phyloP scores from a whole-genome alignment of 129 eudicot genomes.

The Artemisia argyi region DNA sequence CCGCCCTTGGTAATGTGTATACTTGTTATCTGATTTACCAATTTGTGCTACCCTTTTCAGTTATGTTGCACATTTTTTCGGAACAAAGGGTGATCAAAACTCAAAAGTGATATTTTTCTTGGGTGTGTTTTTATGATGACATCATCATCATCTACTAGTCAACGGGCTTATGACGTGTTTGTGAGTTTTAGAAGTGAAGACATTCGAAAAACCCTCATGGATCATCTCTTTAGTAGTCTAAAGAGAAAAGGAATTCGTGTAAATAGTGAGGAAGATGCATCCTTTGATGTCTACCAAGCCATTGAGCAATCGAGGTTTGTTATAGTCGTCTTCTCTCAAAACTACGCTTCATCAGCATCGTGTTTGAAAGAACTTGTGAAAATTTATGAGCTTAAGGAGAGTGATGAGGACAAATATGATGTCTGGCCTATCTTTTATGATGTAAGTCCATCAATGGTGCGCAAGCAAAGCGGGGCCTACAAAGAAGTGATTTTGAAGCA shows the following conservation, averaged over 20 bases:
- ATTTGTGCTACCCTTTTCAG: too few relatives aligned
- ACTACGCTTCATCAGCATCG: slow-evolving; percentile 36
- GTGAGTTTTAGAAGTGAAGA: slow-evolving; percentile 37
- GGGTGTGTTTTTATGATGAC: not conserved
- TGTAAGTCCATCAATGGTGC: slow-evolving; percentile 31
- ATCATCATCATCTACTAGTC: slow-evolving; percentile 20
- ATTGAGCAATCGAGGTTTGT: slow-evolving; percentile 32
- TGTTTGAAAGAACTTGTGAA: slow-evolving; percentile 46
- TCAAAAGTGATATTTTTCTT: too few relatives aligned
- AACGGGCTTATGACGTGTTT: slow-evolving; percentile 28
- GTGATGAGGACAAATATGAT: slow-evolving; percentile 27
- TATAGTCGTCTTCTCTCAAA: slow-evolving; percentile 38
- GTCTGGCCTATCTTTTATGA: slow-evolving; percentile 43
- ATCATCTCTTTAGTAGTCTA: slow-evolving; percentile 33
- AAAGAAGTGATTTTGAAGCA: slow-evolving; percentile 29
- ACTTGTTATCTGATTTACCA: too few relatives aligned
- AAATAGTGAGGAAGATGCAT: slow-evolving; percentile 24
- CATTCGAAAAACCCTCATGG: slow-evolving; percentile 33
- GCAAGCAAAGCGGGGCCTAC: slow-evolving; percentile 31
- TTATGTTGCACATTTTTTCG: too few relatives aligned
- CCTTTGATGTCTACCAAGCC: slow-evolving; percentile 28
- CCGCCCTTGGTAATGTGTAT: too few relatives aligned
- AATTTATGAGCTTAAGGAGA: slow-evolving; percentile 33
- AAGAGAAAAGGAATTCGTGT: slow-evolving; percentile 30
- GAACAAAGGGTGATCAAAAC: too few relatives aligned